Evolutionary conservation across 148 eudicot species (phyloP).

Genomic region (Heliosperma pusillum): DNA sequence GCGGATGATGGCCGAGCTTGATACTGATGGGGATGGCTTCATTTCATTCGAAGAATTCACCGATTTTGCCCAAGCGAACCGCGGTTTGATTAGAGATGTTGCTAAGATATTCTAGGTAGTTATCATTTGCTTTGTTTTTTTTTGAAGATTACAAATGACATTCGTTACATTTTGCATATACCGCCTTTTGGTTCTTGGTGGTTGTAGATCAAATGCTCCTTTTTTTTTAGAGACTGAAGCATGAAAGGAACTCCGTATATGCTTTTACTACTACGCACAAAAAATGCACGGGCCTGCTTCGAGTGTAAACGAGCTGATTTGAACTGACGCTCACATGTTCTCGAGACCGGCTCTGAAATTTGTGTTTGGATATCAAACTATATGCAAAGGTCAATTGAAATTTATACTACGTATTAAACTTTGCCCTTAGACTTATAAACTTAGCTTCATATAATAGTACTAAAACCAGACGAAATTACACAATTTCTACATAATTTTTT

Average conservation of each 20-base stretch:
- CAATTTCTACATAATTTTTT: too few species aligned
- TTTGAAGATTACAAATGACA: neutral
- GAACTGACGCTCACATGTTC: too few species aligned
- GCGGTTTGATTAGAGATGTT: conserved; percentile 71
- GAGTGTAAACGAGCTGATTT: neutral
- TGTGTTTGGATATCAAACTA: neutral
- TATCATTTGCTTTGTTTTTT: neutral
- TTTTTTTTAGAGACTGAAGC: too few species aligned
- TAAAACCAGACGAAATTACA: too few species aligned
- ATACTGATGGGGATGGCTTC: conserved; percentile 71
- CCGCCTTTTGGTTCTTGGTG: neutral
- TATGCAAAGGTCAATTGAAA: too few species aligned
- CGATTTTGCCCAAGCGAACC: conserved; percentile 55
- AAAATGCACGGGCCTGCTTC: neutral
- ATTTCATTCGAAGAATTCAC: conserved; percentile 71
- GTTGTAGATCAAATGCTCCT: neutral
- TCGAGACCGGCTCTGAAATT: too few species aligned
- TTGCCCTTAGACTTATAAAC: too few species aligned
- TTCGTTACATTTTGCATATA: neutral
- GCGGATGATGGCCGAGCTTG: conserved; percentile 73
- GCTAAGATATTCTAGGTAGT: conserved; percentile 66
- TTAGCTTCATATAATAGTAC: too few species aligned
- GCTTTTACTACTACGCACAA: too few species aligned
- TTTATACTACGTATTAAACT: too few species aligned
- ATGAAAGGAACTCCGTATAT: too few species aligned